A percentile compares a stretch with the other conserved stretches of the same genome.
Conservation (phyloP, 768 basidiomycete genomes). For the Mycena belliarum region DNA sequence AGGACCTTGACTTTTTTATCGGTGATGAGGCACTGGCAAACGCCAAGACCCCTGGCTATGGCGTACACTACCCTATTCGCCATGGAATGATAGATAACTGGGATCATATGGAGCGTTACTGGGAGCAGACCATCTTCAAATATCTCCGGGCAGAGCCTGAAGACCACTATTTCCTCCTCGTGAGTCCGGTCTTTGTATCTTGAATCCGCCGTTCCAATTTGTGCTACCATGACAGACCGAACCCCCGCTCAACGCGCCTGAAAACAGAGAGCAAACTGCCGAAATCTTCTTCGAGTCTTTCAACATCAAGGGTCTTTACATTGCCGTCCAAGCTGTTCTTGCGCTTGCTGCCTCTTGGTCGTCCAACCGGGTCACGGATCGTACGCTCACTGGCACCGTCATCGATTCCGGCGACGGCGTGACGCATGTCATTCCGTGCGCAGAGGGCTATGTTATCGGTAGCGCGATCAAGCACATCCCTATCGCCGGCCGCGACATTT, state of each 20-base stretch:
- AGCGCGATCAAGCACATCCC: conserved; percentile 99
- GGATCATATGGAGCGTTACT: conserved; percentile 99
- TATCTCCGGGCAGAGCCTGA: conserved; percentile 98
- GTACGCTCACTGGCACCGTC: conserved; percentile 94
- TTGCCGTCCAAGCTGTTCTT: conserved; percentile 97
- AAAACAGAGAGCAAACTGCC: conserved; percentile 98
- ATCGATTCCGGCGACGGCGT: conserved; percentile 99
- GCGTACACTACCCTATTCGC: conserved; percentile 93
- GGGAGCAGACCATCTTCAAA: conserved; percentile 99
- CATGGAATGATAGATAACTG: conserved; percentile 98
- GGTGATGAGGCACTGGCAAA: conserved; percentile 97
- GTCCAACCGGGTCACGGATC: conserved; percentile 83
- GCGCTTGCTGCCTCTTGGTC: conserved; percentile 98
- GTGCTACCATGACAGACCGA: conserved; percentile 77
- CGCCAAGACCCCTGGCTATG: conserved; percentile 91
- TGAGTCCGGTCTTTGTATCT: conserved; percentile 42
- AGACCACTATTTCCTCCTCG: conserved; percentile 97
- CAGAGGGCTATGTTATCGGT: conserved; percentile 98
- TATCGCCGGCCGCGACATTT: conserved; percentile 96
- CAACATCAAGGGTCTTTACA: conserved; percentile 98
- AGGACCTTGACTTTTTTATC: conserved; percentile 99
- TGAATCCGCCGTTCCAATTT: not conserved
- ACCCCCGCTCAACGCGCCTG: conserved; percentile 95
- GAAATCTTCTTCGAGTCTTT: conserved; percentile 99
- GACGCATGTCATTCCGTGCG: conserved; percentile 94